Evolutionary conservation across 2,329 filamentous ascomycete species (phyloP).

Genomic region (Calonectria pteridis): DNA sequence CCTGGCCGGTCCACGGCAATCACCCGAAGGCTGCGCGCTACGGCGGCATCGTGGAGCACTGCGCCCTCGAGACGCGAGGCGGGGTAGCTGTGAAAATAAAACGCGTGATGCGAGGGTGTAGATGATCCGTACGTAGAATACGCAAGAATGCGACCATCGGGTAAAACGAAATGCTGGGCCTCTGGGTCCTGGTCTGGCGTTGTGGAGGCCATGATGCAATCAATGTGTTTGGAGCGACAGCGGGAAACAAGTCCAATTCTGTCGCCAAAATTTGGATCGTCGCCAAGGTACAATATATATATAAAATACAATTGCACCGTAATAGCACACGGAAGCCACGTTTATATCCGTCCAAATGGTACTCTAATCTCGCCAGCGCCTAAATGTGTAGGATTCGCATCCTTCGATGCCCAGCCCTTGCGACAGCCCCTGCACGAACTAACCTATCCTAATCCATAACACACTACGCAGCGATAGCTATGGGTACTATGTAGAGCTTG

Average conservation of each 20-base stretch:
- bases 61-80: not conserved
- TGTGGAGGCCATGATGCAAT: not conserved
- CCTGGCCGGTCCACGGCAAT: slow-evolving; percentile 13
- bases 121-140: not conserved
- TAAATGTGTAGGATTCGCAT: not conserved
- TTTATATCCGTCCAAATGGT: not conserved
- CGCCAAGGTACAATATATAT: not conserved
- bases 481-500: not conserved
- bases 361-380: not conserved
- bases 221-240: not conserved
- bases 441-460: not conserved
- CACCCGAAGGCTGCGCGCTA: not conserved
- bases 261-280: not conserved
- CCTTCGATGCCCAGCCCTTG: not conserved
- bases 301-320: not conserved
- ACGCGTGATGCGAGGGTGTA: not conserved
- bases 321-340: not conserved
- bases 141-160: slow-evolving; percentile 5
- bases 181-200: not conserved
- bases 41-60: slow-evolving; percentile 9
- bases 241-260: not conserved
- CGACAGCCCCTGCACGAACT: not conserved
- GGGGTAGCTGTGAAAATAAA: slow-evolving; percentile 8
- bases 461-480: not conserved
- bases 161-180: not conserved